Evolutionary conservation across 1,284 basidiomycete genomes (phyloP).

Genomic region (Sporisorium reilianum): DNA sequence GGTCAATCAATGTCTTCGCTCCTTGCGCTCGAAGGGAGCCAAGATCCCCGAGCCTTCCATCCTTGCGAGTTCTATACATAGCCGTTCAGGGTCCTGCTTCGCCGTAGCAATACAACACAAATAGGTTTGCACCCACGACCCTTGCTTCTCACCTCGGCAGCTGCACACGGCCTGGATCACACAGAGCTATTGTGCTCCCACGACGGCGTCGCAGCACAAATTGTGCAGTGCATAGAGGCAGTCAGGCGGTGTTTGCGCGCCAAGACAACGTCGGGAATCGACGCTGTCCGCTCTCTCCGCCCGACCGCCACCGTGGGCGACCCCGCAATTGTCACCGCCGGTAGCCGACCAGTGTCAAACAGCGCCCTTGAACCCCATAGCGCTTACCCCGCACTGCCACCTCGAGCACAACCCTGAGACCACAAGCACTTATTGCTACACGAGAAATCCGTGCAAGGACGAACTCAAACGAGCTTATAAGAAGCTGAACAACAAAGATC

Average conservation of each 20-base stretch:
- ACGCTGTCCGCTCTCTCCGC: not conserved
- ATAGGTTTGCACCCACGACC: not conserved
- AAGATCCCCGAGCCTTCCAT: constrained; percentile 4
- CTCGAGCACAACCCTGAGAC: not conserved
- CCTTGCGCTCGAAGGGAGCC: not conserved
- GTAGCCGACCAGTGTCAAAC: not conserved
- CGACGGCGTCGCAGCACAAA: not conserved
- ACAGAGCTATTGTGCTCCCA: not conserved
- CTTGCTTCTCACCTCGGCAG: not conserved
- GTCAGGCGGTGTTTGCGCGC: not conserved
- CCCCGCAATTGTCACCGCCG: not conserved
- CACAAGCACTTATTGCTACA: too few species aligned
- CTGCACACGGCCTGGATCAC: not conserved
- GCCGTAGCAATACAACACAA: not conserved
- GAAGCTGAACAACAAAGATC: not conserved
- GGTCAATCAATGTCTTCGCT: constrained; percentile 1
- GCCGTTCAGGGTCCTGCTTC: not conserved
- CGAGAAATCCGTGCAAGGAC: not conserved
- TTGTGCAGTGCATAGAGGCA: not conserved
- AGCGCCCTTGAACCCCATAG: not conserved
- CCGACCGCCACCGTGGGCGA: not conserved
- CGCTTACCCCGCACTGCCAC: not conserved
- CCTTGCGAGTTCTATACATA: not conserved
- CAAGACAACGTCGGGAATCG: not conserved
- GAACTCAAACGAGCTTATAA: not conserved